Percentiles rank a stretch among this genome's conserved stretches.
Conservation (phyloP, 768 basidiomycete species). For the Scleroderma bovista region DNA sequence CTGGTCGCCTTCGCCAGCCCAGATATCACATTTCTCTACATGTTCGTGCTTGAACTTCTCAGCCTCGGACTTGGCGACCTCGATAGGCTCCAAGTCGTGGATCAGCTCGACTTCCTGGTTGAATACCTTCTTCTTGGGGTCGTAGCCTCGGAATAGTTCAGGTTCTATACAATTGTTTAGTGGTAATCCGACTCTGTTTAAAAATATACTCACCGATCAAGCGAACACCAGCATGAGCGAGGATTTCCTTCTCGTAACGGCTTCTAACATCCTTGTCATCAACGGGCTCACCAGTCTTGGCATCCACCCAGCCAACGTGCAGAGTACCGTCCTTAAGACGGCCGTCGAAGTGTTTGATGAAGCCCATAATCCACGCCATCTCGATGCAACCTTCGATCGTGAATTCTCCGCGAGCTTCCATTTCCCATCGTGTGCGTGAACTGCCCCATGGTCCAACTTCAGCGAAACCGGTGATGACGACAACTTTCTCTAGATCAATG, state of each 20-base stretch:
- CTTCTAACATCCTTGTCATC: slow-evolving; percentile 97
- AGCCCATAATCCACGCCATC: slow-evolving; percentile 99
- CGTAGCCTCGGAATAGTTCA: slow-evolving; percentile 95
- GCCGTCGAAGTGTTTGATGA: slow-evolving; percentile 98
- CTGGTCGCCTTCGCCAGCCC: slow-evolving; percentile 87
- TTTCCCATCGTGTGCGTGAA: slow-evolving; percentile 98
- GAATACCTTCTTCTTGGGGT: slow-evolving; percentile 96
- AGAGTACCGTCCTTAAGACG: slow-evolving; percentile 88
- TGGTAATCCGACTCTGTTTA: slow-evolving; percentile 5
- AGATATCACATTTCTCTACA: slow-evolving; percentile 93
- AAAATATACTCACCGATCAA: slow-evolving; percentile 69
- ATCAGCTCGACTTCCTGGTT: slow-evolving; percentile 95
- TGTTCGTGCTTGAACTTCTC: slow-evolving; percentile 95
- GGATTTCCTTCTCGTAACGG: slow-evolving; percentile 91
- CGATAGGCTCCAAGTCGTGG: slow-evolving; percentile 95
- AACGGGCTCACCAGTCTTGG: slow-evolving; percentile 87
- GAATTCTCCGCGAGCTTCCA: slow-evolving; percentile 97
- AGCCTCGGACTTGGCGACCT: slow-evolving; percentile 87
- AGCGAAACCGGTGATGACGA: slow-evolving; percentile 94
- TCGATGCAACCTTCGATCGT: slow-evolving; percentile 98
- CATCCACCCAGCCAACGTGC: slow-evolving; percentile 98
- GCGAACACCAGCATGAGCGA: slow-evolving; percentile 87
- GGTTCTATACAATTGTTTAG: slow-evolving; percentile 57
- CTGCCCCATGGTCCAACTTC: slow-evolving; percentile 99
- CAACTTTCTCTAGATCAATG: slow-evolving; percentile 92